Conservation (phyloP, 108 stramenopile species). For the Seminavis robusta region DNA sequence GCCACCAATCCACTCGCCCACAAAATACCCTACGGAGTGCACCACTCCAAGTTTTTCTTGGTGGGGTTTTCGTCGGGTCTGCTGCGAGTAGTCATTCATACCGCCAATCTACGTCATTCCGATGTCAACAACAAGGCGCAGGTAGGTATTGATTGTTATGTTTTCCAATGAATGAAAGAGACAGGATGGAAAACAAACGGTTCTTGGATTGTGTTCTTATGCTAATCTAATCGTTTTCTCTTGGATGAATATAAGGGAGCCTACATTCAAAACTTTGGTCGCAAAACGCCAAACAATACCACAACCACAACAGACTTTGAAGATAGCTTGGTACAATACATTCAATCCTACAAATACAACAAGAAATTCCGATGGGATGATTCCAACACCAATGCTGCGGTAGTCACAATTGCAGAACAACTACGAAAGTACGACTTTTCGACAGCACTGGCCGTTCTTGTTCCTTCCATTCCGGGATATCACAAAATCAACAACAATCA, state of each 20-base stretch:
- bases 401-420: constrained; percentile 22
- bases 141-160: too few species aligned
- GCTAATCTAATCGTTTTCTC: too few species aligned
- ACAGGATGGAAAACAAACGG: too few species aligned
- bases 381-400: not conserved
- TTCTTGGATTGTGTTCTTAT: too few species aligned
- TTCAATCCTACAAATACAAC: constrained; percentile 52
- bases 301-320: constrained; percentile 43
- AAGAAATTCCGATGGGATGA: constrained; percentile 29
- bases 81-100: constrained; percentile 70
- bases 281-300: constrained; percentile 17
- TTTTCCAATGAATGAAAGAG: too few species aligned
- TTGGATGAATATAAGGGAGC: constrained; percentile 30
- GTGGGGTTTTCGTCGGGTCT: constrained; percentile 45
- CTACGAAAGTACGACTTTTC: constrained; percentile 68
- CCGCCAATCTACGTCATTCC: constrained; percentile 53
- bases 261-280: constrained; percentile 70
- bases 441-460: constrained; percentile 50
- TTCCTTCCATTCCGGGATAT: constrained; percentile 73
- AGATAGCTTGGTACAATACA: constrained; percentile 54
- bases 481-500: constrained; percentile 18
- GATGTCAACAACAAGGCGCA: constrained; percentile 62
- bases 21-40: constrained; percentile 41
- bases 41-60: constrained; percentile 81
- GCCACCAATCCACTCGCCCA: constrained; percentile 21